Conservation (phyloP, 495 filamentous ascomycete species). For the Penicillium paradoxum region DNA sequence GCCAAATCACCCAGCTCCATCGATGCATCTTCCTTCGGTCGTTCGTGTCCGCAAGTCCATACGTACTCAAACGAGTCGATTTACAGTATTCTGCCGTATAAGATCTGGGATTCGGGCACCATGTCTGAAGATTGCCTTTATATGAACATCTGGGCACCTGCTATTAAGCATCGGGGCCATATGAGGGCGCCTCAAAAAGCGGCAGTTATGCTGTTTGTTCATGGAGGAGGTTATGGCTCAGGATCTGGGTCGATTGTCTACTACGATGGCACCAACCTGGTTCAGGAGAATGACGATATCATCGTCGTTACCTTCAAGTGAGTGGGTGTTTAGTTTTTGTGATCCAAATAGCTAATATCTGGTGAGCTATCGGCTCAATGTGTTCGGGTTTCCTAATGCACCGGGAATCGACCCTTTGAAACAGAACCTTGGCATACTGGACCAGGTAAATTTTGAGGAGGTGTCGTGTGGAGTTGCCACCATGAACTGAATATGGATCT, state of each 20-base stretch:
- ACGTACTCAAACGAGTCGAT: slow-evolving; percentile 12
- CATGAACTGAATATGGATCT: background rate
- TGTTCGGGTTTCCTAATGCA: slow-evolving; percentile 37
- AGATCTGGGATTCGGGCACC: slow-evolving; percentile 2
- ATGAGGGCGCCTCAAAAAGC: slow-evolving; percentile 1
- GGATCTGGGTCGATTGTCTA: slow-evolving; percentile 30
- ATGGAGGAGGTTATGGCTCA: slow-evolving; percentile 26
- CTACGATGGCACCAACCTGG: slow-evolving; percentile 33
- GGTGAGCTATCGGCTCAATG: slow-evolving; percentile 28
- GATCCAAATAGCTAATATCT: background rate
- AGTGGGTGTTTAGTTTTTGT: background rate
- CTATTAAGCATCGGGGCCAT: background rate
- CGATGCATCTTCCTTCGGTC: slow-evolving; percentile 8
- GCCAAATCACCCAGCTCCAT: slow-evolving; percentile 3
- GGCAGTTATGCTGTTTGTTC: slow-evolving; percentile 19
- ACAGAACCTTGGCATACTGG: slow-evolving; percentile 31
- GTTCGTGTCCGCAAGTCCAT: slow-evolving; percentile 11
- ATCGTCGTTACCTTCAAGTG: slow-evolving; percentile 31
- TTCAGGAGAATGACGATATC: slow-evolving; percentile 27
- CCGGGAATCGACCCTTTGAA: slow-evolving; percentile 13
- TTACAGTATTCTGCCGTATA: slow-evolving; percentile 6
- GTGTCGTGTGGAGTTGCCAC: background rate
- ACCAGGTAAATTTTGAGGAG: slow-evolving; percentile 18
- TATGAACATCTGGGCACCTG: slow-evolving; percentile 47
- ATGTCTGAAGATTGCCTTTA: slow-evolving; percentile 49